Conservation (phyloP, 2,329 filamentous ascomycete genomes). For the Fonsecaea pugnacius region DNA sequence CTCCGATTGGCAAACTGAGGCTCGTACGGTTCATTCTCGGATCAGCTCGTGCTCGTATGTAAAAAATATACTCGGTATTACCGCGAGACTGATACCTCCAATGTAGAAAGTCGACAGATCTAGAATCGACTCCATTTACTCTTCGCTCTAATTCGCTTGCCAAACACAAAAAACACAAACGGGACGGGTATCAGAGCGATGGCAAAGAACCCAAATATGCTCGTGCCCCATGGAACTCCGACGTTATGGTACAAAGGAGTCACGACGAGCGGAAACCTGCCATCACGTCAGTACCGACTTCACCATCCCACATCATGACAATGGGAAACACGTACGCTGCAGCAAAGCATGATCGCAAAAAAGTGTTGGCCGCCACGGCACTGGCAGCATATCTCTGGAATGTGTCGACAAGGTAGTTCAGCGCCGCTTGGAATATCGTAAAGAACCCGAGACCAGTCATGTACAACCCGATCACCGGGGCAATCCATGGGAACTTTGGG, state of each 20-base stretch:
- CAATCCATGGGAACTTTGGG: conserved; percentile 43
- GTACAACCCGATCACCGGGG: conserved; percentile 44
- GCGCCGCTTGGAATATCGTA: conserved; percentile 48
- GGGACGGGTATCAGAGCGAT: conserved; percentile 51
- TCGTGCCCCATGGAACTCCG: conserved; percentile 55
- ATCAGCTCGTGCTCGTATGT: neutral
- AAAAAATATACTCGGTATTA: too few relatives aligned
- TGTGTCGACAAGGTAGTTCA: conserved; percentile 51
- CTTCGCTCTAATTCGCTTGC: conserved; percentile 44
- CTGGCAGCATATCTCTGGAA: conserved; percentile 51
- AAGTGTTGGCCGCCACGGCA: conserved; percentile 52
- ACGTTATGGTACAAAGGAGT: conserved; percentile 52
- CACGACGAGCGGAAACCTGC: conserved; percentile 53
- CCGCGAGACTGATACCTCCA: too few relatives aligned
- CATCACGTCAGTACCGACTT: neutral
- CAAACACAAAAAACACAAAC: conserved; percentile 52
- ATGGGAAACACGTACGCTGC: conserved; percentile 40
- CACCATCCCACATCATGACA: neutral
- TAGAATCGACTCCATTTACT: conserved; percentile 45
- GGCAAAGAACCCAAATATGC: conserved; percentile 53
- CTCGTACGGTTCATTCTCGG: neutral
- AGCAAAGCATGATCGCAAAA: conserved; percentile 53
- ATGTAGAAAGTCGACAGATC: neutral
- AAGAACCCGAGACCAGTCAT: conserved; percentile 50
- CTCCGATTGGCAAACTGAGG: neutral